Evolutionary conservation across 495 filamentous ascomycete genomes (phyloP).

Genomic region (Penicillium atrosanguineum): DNA sequence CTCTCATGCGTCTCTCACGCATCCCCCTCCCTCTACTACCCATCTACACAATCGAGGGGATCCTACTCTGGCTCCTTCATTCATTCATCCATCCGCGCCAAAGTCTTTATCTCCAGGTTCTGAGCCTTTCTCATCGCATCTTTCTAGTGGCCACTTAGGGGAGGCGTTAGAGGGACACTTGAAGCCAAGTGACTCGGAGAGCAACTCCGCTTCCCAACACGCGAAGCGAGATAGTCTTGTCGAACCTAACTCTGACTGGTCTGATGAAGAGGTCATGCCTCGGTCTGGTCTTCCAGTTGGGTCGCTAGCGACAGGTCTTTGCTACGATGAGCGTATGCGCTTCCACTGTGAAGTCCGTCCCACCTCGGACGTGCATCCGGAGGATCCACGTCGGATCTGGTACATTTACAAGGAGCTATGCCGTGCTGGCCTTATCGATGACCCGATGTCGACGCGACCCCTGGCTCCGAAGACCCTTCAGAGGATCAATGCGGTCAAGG

Average conservation of each 20-base stretch:
- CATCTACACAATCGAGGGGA: conserved; percentile 19
- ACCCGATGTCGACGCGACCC: conserved; percentile 44
- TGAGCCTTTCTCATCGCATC: conserved; percentile 8
- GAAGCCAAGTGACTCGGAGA: conserved; percentile 27
- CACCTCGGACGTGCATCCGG: conserved; percentile 75
- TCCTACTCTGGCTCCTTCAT: conserved; percentile 30
- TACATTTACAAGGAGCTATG: conserved; percentile 85
- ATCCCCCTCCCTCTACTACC: conserved; percentile 4
- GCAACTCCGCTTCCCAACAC: conserved; percentile 16
- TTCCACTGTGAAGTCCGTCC: conserved; percentile 79
- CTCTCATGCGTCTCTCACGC: conserved; percentile 16
- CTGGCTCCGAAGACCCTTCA: conserved; percentile 62
- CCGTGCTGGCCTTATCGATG: conserved; percentile 69
- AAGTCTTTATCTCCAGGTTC: conserved; percentile 17
- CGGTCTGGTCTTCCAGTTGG: conserved; percentile 35
- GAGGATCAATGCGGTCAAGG: conserved; percentile 72
- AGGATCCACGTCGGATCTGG: conserved; percentile 87
- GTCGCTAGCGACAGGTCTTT: conserved; percentile 66
- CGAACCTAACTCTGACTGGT: conserved; percentile 44
- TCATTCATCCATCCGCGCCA: conserved; percentile 8
- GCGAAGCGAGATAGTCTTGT: conserved; percentile 33
- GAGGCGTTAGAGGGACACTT: conserved; percentile 15
- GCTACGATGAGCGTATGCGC: conserved; percentile 92
- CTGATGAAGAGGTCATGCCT: conserved; percentile 28
- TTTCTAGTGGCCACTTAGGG: not conserved